A percentile compares a stretch with the other conserved stretches of the same genome.
Evolutionary conservation across 768 basidiomycete genomes (phyloP).

Genomic region (Pleurotus tuber-regium): DNA sequence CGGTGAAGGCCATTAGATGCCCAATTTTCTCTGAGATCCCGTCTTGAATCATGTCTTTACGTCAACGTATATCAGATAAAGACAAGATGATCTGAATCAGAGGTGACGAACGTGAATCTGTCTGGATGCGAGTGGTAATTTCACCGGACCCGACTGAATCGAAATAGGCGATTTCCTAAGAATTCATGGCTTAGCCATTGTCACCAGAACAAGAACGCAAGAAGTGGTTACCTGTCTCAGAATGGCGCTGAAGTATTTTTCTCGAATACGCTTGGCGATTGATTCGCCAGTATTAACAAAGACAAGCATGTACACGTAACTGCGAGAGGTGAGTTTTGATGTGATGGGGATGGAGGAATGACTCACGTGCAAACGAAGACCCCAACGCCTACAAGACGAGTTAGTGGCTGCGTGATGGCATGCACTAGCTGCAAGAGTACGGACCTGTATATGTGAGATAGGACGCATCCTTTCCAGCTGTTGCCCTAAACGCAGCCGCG

Average conservation of each 20-base stretch:
- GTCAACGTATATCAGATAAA: neutral
- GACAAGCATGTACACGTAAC: slow-evolving; percentile 62
- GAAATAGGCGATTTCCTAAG: slow-evolving; percentile 88
- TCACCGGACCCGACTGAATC: slow-evolving; percentile 94
- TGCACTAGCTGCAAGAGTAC: slow-evolving; percentile 21
- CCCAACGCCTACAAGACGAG: slow-evolving; percentile 51
- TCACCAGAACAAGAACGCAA: no score
- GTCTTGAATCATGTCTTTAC: slow-evolving; percentile 80
- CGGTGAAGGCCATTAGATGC: slow-evolving; percentile 56
- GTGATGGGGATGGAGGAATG: no score
- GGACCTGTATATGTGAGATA: slow-evolving; percentile 69
- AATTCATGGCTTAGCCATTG: no score
- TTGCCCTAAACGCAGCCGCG: slow-evolving; percentile 48
- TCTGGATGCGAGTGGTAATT: slow-evolving; percentile 89
- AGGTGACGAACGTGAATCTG: slow-evolving; percentile 68
- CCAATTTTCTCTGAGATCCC: slow-evolving; percentile 93
- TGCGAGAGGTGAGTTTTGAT: no score
- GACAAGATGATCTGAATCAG: neutral
- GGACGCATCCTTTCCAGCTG: slow-evolving; percentile 54
- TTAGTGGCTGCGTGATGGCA: slow-evolving; percentile 11
- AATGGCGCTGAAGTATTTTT: slow-evolving; percentile 75
- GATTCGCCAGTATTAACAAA: slow-evolving; percentile 79
- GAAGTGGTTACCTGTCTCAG: no score
- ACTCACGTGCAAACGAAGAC: slow-evolving; percentile 78
- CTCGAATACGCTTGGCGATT: slow-evolving; percentile 81